A percentile compares a stretch with the other conserved stretches of the same genome.
Conservation (phyloP, 2,329 filamentous ascomycete genomes). For the Periconia sp. region DNA sequence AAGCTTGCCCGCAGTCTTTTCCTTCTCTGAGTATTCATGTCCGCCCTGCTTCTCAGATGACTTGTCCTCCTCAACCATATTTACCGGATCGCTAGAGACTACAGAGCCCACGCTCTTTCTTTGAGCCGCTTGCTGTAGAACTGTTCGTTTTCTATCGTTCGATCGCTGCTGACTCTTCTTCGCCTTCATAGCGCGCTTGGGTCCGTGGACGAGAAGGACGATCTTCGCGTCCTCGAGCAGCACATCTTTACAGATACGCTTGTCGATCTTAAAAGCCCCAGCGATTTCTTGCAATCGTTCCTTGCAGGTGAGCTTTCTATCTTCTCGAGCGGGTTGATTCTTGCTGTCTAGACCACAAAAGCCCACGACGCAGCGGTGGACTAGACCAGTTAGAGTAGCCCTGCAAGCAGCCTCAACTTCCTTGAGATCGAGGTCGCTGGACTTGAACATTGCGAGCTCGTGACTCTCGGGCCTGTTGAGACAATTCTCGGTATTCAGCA, state of each 20-base stretch:
- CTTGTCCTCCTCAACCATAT: too few relatives aligned
- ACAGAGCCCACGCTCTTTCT: too few relatives aligned
- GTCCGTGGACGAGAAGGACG: slow-evolving; percentile 7
- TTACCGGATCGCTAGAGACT: too few relatives aligned
- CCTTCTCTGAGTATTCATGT: too few relatives aligned
- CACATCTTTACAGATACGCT: slow-evolving; percentile 14
- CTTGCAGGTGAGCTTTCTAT: slow-evolving; percentile 8
- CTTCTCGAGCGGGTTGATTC: slow-evolving; percentile 1
- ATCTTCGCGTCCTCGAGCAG: slow-evolving; percentile 10
- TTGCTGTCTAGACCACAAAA: slow-evolving; percentile 4
- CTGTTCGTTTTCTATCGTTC: too few relatives aligned
- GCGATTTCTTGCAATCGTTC: slow-evolving; percentile 1
- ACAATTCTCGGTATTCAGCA: slow-evolving; percentile 1
- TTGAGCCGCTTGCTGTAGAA: too few relatives aligned
- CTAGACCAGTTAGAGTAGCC: slow-evolving; percentile 4
- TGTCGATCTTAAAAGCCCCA: slow-evolving; percentile 9
- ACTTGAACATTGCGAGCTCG: slow-evolving; percentile 9
- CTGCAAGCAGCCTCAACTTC: slow-evolving; percentile 9
- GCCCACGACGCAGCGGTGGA: slow-evolving; percentile 9
- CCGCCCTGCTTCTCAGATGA: too few relatives aligned
- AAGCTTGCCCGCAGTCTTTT: too few relatives aligned
- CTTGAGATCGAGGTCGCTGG: slow-evolving; percentile 2
- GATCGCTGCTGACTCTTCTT: too few relatives aligned
- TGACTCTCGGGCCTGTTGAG: slow-evolving; percentile 3
- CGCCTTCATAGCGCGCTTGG: too few relatives aligned